Evolutionary conservation across 345 rosid genomes (phyloP).

Genomic region (Acer negundo): DNA sequence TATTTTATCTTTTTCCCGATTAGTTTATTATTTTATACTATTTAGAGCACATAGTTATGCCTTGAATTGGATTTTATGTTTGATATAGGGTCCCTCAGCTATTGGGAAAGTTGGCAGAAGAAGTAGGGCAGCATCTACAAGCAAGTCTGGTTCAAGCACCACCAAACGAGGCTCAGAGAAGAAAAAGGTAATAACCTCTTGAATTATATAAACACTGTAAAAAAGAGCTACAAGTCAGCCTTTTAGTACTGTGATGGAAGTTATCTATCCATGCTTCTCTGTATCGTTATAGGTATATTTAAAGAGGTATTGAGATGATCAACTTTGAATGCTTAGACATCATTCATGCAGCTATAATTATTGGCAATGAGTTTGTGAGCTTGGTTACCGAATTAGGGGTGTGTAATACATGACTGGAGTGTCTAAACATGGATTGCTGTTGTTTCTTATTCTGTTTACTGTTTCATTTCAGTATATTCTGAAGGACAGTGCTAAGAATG

Average conservation of each 20-base stretch:
- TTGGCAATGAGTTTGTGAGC: neutral
- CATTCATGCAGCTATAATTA: neutral
- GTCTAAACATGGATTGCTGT: neutral
- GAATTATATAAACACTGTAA: neutral
- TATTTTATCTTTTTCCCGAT: neutral
- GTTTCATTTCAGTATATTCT: slow-evolving; percentile 44
- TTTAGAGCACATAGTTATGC: neutral
- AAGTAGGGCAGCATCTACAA: slow-evolving; percentile 39
- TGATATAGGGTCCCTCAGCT: slow-evolving; percentile 42
- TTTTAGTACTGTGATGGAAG: neutral
- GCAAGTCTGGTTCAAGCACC: slow-evolving; percentile 44
- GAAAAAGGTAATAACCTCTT: slow-evolving; percentile 49
- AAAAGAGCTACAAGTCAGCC: neutral
- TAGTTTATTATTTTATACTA: neutral
- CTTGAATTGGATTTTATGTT: slow-evolving; percentile 22
- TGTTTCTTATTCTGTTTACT: slow-evolving; percentile 9
- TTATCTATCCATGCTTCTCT: neutral
- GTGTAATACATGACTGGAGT: neutral
- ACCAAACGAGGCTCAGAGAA: slow-evolving; percentile 51
- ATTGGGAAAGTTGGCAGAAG: slow-evolving; percentile 50
- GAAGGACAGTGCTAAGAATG: slow-evolving; percentile 39
- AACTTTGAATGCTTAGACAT: neutral
- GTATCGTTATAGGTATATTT: neutral
- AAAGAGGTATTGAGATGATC: neutral
- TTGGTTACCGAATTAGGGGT: neutral